Evolutionary conservation across 2,329 filamentous ascomycete species (phyloP).

Genomic region (Xylaria sp.): DNA sequence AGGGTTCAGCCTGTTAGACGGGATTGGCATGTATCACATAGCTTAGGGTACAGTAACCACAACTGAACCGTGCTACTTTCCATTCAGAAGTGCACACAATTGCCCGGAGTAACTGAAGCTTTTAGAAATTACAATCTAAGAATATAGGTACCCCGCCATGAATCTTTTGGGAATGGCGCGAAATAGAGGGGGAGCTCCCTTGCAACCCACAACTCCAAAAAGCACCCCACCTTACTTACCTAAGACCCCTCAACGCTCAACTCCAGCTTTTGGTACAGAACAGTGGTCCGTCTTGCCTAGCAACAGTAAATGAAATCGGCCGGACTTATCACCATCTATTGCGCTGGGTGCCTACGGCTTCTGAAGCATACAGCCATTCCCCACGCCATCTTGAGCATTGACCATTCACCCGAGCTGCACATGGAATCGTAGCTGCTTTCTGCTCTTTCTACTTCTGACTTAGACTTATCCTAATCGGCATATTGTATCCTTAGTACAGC

Average conservation of each 20-base stretch:
- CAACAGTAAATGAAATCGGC: neutral
- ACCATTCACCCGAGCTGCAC: neutral
- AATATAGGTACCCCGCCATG: slow-evolving; percentile 1
- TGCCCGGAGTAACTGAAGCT: no score
- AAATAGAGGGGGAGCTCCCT: slow-evolving; percentile 1
- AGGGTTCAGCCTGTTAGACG: no score
- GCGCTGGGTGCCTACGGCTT: neutral
- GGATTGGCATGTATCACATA: no score
- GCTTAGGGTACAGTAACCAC: no score
- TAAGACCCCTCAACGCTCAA: neutral
- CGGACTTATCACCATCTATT: neutral
- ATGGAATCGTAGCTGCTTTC: neutral
- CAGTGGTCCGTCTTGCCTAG: neutral
- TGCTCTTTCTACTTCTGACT: neutral
- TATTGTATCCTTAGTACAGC: neutral
- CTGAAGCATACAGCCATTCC: neutral
- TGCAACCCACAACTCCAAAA: neutral
- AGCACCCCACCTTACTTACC: neutral
- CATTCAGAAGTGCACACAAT: no score
- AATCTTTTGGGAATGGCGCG: neutral
- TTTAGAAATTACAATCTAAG: no score
- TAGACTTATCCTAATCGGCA: neutral
- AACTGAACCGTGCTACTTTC: no score
- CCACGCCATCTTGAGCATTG: neutral
- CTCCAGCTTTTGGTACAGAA: neutral